Evolutionary conservation across 352 stramenopile genomes (phyloP).

Genomic region (Phytophthora colocasiae): DNA sequence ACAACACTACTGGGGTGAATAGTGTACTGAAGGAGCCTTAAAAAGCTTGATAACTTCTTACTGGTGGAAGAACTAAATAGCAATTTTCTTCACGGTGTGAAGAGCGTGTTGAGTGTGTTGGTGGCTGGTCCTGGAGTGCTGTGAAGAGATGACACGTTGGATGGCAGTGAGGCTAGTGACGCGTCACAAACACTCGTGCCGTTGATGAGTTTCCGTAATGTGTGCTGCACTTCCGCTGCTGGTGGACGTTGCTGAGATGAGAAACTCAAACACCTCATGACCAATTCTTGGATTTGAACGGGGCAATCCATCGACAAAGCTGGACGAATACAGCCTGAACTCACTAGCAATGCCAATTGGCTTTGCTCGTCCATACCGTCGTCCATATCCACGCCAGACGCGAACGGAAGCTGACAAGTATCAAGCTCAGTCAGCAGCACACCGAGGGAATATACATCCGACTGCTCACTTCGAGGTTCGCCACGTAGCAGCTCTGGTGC

Average conservation of each 20-base stretch:
- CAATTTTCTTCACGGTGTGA: constrained; percentile 24
- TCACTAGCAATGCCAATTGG: constrained; percentile 55
- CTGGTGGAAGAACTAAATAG: not conserved
- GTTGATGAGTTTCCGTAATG: constrained; percentile 49
- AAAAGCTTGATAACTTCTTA: constrained; percentile 27
- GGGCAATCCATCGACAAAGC: constrained; percentile 53
- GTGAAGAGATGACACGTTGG: constrained; percentile 37
- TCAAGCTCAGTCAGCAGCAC: constrained; percentile 69
- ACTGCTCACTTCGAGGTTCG: constrained; percentile 36
- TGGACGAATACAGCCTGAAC: constrained; percentile 55
- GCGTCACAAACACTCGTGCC: constrained; percentile 34
- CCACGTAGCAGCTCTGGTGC: constrained; percentile 59
- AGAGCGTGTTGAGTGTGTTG: constrained; percentile 24
- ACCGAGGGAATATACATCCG: constrained; percentile 58
- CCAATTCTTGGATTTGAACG: constrained; percentile 50
- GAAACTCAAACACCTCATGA: constrained; percentile 56
- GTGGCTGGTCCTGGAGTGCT: constrained; percentile 27
- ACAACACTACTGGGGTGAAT: not conserved
- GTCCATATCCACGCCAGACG: constrained; percentile 48
- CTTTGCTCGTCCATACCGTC: constrained; percentile 47
- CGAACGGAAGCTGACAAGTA: constrained; percentile 59
- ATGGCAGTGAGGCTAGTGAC: constrained; percentile 32
- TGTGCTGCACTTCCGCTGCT: constrained; percentile 48
- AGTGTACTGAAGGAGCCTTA: constrained; percentile 27
- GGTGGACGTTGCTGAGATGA: constrained; percentile 46